A percentile compares a stretch with the other conserved stretches of the same genome.
phyloP scores from a whole-genome alignment of 352 stramenopile genomes.

The Globisporangium cylindrosporum region DNA sequence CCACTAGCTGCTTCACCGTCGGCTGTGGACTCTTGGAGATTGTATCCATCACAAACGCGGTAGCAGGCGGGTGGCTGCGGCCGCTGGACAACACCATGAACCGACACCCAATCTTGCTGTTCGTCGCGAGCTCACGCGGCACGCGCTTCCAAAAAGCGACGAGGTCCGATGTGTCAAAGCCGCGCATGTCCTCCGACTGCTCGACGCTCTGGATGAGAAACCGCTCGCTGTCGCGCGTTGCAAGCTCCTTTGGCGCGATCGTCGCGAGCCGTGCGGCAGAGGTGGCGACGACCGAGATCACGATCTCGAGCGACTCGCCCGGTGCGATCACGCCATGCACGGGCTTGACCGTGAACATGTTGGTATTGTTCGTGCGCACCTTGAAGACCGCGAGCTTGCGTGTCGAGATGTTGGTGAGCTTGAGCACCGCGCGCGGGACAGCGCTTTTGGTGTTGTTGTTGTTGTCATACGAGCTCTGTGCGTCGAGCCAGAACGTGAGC shows the following conservation, averaged over 20 bases:
- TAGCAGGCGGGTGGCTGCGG: not conserved
- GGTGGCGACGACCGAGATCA: constrained; percentile 34
- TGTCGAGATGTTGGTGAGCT: constrained; percentile 65
- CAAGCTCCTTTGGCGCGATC: constrained; percentile 34
- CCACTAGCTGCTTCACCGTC: constrained; percentile 8
- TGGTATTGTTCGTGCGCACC: constrained; percentile 69
- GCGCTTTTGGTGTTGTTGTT: not conserved
- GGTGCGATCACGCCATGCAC: constrained; percentile 56
- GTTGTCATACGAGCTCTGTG: not conserved
- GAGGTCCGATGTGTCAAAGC: constrained; percentile 31
- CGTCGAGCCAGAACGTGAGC: constrained; percentile 40
- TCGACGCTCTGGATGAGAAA: constrained; percentile 65
- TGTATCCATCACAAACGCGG: constrained; percentile 1
- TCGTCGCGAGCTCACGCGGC: constrained; percentile 43
- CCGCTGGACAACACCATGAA: constrained; percentile 25
- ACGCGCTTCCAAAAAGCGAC: constrained; percentile 60
- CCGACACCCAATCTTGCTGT: constrained; percentile 66
- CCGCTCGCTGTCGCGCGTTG: constrained; percentile 36
- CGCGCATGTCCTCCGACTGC: constrained; percentile 38
- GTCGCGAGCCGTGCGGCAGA: constrained; percentile 29
- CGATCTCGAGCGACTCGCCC: constrained; percentile 31
- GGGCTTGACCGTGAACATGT: constrained; percentile 74
- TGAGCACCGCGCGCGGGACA: constrained; percentile 13
- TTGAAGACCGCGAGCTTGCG: constrained; percentile 68
- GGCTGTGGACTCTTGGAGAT: constrained; percentile 15